Percentiles rank a stretch among this genome's conserved stretches.
These are phyloP conservation scores for Botryobasidium botryosum DNA, from an alignment of 768 basidiomycete genomes.

Conservation along the genomic window DNA sequence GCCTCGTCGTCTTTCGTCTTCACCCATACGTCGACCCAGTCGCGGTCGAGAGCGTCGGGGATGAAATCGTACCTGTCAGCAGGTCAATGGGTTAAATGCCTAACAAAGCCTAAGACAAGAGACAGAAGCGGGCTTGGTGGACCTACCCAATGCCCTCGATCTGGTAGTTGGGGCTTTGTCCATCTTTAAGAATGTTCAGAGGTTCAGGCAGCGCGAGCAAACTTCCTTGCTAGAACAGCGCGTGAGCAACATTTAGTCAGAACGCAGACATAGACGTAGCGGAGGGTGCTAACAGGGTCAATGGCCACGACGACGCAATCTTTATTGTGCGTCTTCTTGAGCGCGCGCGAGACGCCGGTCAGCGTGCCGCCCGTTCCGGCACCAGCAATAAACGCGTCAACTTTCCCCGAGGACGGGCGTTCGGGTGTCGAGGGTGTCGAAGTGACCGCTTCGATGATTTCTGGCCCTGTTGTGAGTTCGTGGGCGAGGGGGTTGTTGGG, in stretches of 20 bases:
- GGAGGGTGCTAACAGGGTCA: constrained; percentile 53
- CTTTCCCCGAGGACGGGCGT: constrained; percentile 49
- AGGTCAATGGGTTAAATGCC: not conserved
- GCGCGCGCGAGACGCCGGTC: constrained; percentile 65
- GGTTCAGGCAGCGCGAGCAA: constrained; percentile 58
- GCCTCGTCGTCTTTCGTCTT: constrained; percentile 74
- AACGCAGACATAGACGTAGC: not conserved
- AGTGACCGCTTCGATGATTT: constrained; percentile 68
- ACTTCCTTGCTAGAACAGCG: constrained; percentile 52
- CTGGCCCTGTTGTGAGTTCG: constrained; percentile 76
- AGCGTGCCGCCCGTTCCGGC: constrained; percentile 94
- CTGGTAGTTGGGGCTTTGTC: constrained; percentile 39
- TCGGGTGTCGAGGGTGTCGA: constrained; percentile 42
- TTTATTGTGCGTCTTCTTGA: constrained; percentile 64
- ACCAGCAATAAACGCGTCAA: constrained; percentile 68
- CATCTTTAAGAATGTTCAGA: constrained; percentile 34
- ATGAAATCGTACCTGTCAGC: constrained; percentile 56
- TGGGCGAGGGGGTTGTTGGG: constrained; percentile 79
- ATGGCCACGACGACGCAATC: constrained; percentile 64
- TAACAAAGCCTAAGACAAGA: not conserved
- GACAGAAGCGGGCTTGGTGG: not conserved
- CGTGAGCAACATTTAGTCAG: not conserved
- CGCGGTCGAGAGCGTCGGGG: constrained; percentile 68
- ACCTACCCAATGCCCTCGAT: constrained; percentile 83
- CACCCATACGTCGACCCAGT: constrained; percentile 60